Percentiles rank a stretch among this genome's conserved stretches.
Evolutionary conservation across 176 grass and related monocot genomes (phyloP).

Genomic region (Aegilops speltoides): DNA sequence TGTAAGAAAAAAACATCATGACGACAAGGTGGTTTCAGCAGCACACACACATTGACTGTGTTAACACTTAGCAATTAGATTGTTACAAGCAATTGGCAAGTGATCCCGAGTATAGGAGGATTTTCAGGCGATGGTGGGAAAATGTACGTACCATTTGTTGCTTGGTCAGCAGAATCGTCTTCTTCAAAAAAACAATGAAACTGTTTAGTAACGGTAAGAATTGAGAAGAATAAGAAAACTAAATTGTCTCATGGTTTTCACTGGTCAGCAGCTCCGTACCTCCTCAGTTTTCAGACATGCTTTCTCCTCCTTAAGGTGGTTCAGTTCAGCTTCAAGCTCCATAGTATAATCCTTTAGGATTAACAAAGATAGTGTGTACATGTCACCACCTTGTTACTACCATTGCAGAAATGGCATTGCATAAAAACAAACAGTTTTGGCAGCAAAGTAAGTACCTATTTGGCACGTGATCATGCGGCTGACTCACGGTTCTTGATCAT

Average conservation of each 20-base stretch:
- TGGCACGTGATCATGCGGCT: conserved; percentile 70
- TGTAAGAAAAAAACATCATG: too few relatives aligned
- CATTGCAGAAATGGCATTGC: background rate
- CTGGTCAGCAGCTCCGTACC: too few relatives aligned
- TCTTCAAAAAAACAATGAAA: conserved; percentile 37
- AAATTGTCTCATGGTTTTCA: background rate
- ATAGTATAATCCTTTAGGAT: conserved; percentile 69
- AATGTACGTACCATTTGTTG: conserved; percentile 66
- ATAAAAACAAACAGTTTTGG: background rate
- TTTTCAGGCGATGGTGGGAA: background rate
- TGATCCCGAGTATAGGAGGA: too few relatives aligned
- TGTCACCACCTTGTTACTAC: background rate
- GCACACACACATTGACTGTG: too few relatives aligned
- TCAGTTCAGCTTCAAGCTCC: conserved; percentile 88
- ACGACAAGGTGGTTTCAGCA: too few relatives aligned
- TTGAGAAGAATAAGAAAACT: background rate
- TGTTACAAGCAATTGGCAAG: too few relatives aligned
- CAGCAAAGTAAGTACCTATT: conserved; percentile 48
- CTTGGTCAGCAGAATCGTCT: conserved; percentile 33
- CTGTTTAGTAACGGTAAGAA: background rate
- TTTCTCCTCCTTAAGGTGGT: conserved; percentile 87
- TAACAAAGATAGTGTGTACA: background rate
- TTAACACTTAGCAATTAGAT: too few relatives aligned
- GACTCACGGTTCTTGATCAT: conserved; percentile 99
- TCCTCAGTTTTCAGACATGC: conserved; percentile 36